These are phyloP conservation scores for Termitomyces sp. DNA, from an alignment of 768 basidiomycete genomes.

Conservation along the genomic window DNA sequence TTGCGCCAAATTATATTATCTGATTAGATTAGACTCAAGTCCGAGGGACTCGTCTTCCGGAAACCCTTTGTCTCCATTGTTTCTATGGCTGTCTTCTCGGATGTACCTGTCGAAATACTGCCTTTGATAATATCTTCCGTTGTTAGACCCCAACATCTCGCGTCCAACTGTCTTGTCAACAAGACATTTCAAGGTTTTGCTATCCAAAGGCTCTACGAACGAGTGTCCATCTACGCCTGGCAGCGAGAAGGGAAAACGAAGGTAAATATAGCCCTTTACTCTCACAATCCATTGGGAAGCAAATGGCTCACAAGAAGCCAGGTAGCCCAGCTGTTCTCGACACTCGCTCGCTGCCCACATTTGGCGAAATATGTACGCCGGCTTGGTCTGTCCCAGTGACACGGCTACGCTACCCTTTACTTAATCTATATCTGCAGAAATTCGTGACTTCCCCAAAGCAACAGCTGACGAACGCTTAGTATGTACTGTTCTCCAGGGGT, in stretches of 20 bases:
- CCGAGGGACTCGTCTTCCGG: not conserved
- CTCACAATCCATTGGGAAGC: not conserved
- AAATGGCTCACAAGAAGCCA: constrained; percentile 19
- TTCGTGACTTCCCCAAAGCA: constrained; percentile 68
- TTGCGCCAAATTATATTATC: not conserved
- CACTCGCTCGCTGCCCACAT: constrained; percentile 36
- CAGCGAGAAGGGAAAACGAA: constrained; percentile 57
- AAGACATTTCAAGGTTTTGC: constrained; percentile 48
- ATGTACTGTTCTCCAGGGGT: constrained; percentile 37
- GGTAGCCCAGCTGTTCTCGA: constrained; percentile 59
- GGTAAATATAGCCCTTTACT: constrained; percentile 26
- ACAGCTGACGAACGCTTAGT: constrained; percentile 25
- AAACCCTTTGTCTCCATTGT: not conserved
- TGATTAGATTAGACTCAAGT: not conserved
- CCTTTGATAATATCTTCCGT: constrained; percentile 49
- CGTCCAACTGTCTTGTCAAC: constrained; percentile 49
- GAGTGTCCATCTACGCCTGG: constrained; percentile 64
- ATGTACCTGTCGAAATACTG: constrained; percentile 64
- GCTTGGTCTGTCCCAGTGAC: constrained; percentile 14
- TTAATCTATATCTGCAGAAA: constrained; percentile 36
- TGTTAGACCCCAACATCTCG: constrained; percentile 46
- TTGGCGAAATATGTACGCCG: constrained; percentile 11
- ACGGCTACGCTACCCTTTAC: not conserved
- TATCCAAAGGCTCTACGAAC: constrained; percentile 46
- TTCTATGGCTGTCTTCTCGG: constrained; percentile 37